Conservation (phyloP, 2,329 filamentous ascomycete genomes). For the Nemania sp. region DNA sequence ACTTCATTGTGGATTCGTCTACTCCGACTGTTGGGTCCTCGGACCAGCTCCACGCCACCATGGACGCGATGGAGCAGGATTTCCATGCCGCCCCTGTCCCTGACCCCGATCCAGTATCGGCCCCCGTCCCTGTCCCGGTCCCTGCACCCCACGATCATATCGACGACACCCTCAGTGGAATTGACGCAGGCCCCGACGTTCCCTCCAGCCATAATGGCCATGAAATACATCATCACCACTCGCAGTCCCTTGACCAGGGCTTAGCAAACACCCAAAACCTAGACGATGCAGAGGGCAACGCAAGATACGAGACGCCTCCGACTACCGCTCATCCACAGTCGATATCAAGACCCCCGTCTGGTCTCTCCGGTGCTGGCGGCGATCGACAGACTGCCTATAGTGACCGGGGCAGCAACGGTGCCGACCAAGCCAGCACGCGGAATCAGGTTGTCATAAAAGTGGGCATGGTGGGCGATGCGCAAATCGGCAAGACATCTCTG, state of each 20-base stretch:
- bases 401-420: constrained; percentile 49
- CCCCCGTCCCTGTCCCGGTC: constrained; percentile 18
- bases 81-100: constrained; percentile 25
- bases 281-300: constrained; percentile 46
- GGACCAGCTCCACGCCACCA: constrained; percentile 56
- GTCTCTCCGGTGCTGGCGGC: constrained; percentile 50
- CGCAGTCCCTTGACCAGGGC: constrained; percentile 55
- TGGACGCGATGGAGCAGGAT: constrained; percentile 56
- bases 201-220: constrained; percentile 19
- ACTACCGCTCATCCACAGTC: constrained; percentile 44
- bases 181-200: not conserved
- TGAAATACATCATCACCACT: constrained; percentile 47
- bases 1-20: constrained; percentile 54
- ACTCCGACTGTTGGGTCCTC: constrained; percentile 52
- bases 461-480: constrained; percentile 98
- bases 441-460: constrained; percentile 96
- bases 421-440: constrained; percentile 52
- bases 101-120: too few species aligned
- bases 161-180: constrained; percentile 50
- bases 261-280: constrained; percentile 40
- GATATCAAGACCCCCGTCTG: constrained; percentile 59
- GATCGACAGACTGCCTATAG: constrained; percentile 46
- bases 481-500: constrained; percentile 97
- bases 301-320: constrained; percentile 52
- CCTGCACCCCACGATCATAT: constrained; percentile 40